Evolutionary conservation across 495 filamentous ascomycete species (phyloP).

Genomic region (Letharia columbiana): DNA sequence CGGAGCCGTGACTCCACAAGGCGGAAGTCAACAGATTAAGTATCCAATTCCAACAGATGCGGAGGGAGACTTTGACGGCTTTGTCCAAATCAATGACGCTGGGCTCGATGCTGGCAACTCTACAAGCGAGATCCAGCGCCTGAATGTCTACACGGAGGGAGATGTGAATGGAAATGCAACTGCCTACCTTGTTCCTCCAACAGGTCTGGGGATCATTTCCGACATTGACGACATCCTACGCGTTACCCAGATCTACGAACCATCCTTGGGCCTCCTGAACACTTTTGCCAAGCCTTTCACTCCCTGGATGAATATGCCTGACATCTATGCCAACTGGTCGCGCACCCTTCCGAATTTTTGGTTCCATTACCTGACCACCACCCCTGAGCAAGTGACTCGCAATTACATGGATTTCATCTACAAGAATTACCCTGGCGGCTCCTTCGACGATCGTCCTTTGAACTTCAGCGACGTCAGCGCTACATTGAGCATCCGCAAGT

Average conservation of each 20-base stretch:
- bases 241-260: slow-evolving; percentile 73
- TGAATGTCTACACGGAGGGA: slow-evolving; percentile 58
- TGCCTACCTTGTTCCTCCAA: slow-evolving; percentile 61
- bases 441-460: slow-evolving; percentile 67
- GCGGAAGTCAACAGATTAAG: slow-evolving; percentile 48
- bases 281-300: slow-evolving; percentile 63
- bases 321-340: slow-evolving; percentile 61
- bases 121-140: slow-evolving; percentile 50
- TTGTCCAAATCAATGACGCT: slow-evolving; percentile 44
- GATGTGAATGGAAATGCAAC: slow-evolving; percentile 62
- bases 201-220: slow-evolving; percentile 59
- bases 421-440: slow-evolving; percentile 59
- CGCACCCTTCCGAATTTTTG: slow-evolving; percentile 51
- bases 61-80: slow-evolving; percentile 64
- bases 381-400: slow-evolving; percentile 67
- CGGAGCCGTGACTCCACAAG: slow-evolving; percentile 42
- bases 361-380: slow-evolving; percentile 80
- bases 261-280: slow-evolving; percentile 63
- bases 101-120: slow-evolving; percentile 51
- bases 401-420: slow-evolving; percentile 79
- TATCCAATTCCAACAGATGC: slow-evolving; percentile 50
- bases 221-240: slow-evolving; percentile 78
- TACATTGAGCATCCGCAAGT: slow-evolving; percentile 60
- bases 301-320: slow-evolving; percentile 72
- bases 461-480: slow-evolving; percentile 69